Evolutionary conservation across 805 yeast genomes (phyloP), one percentile per base, ranked within the genome.

Genomic region (Metschnikowia anglica): DNA sequence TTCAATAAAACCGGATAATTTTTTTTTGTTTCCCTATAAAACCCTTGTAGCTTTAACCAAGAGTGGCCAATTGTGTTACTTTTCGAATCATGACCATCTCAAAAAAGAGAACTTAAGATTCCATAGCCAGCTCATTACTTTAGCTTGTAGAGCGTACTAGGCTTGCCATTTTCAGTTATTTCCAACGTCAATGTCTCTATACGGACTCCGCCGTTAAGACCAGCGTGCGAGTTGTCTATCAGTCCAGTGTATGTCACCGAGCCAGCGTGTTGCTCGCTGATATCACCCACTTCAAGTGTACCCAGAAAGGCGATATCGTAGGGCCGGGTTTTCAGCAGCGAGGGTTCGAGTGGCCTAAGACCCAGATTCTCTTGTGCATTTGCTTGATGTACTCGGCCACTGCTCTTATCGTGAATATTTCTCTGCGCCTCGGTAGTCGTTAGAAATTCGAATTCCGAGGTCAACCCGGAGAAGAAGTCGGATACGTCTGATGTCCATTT

Each of bases 141-240:
- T 13, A 47, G 11, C 40, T 47, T 47, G 37, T 49, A 49, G 18
- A 34, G 27, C 8, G 37, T 34, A 24, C 18, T 29, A 8, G 41
- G 23, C 18, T 26, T 23, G n/a, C 47, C 51, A 19, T 40, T 41
- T 16, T 47, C 52, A 5, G 30, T 29, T 15, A 41, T 39, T 17
- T 41, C 37, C 37, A 61, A 41, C 12, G 59, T 56, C 49, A 63
- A 49, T 10, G 48, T 45, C 5, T 36, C 33, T 10, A 68, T 49
- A 35, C 62, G 61, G 24, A 63, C 59, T 2, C 73, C 73, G 23
- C 62, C 46, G 45, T 62, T 58, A 20, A 65, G 59, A 31, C 53
- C 51, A 20, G 60, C 35, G 42, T 68, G 73, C 42, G 58, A 57
- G 36, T 57, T 52, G 41, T 67, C 72, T 18, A 68, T 46, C 10